Conservation (phyloP, 805 yeast species). For the Jamesozyma lodderae region DNA sequence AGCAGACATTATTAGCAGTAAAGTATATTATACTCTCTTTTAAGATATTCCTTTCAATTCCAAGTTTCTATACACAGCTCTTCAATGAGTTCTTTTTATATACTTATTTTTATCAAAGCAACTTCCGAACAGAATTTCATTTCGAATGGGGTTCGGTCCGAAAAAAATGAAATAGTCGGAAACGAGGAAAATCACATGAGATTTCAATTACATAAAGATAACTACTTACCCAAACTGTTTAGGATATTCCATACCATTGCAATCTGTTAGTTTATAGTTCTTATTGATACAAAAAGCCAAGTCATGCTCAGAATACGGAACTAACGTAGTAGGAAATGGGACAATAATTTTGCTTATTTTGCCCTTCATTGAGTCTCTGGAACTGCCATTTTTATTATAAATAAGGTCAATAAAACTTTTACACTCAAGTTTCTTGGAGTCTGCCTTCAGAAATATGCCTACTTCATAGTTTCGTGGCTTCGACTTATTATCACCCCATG, state of each 20-base stretch:
- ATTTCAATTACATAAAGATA: no score
- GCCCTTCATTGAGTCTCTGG: not conserved
- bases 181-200: no score
- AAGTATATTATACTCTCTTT: not conserved
- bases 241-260: conserved; percentile 4
- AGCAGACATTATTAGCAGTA: not conserved
- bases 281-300: conserved; percentile 20
- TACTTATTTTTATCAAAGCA: no score
- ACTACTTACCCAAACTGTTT: no score
- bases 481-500: conserved; percentile 56
- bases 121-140: not conserved
- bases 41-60: no score
- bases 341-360: conserved; percentile 9
- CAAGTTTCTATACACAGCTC: no score
- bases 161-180: no score
- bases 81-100: no score
- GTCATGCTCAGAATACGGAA: conserved; percentile 9
- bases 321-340: conserved; percentile 19
- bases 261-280: conserved; percentile 11
- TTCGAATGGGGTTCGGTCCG: not conserved
- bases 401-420: conserved; percentile 17
- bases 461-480: conserved; percentile 42
- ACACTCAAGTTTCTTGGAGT: conserved; percentile 7
- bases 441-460: conserved; percentile 40
- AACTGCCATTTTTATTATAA: no score